Base-by-base conservation (phyloP, 495 filamentous ascomycete genomes). In the Cercophora newfieldiana region DNA sequence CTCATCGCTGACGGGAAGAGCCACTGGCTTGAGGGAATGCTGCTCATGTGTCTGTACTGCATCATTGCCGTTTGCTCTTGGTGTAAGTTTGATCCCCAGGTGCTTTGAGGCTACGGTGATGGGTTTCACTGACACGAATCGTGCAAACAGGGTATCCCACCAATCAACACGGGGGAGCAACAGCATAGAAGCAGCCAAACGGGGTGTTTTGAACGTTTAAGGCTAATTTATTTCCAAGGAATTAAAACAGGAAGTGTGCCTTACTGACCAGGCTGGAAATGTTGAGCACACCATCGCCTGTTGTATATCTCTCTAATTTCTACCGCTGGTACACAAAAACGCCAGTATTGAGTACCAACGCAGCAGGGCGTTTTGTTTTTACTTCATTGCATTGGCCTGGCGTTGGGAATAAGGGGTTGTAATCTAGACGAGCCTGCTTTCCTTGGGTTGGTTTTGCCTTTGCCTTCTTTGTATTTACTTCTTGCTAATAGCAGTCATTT, bases 11-110 rank as follows among this genome's bases (percentile, higher is more conserved):
- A 88, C 64, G 84, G 85, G 4, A 85, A 86, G 77, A 83, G 79
- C 53, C 80, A 84, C 63, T 89, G 88, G 82, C 84, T 95, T 0
- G 91, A 95, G 74, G 91, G 91, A 10, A 85, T 91, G 62, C 76
- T 93, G 37, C 72, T 94, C 57, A 85, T 89, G 66, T 90, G 87
- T 64, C 80, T 93, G 64, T 94, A 94, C 72, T 63, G 87, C 47
- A 91, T 93, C 66, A 91, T 94, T 68, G 88, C 88, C 55, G 79
- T 82, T 16, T 85, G 83, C 69, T 73, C 78, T 8, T 83, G 77
- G 73, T 83, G 81, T 83, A 80, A 79, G 80, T 80, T 25, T 56
- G 19, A 31, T 10, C n/a, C 30, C 25, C 30, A 7, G 2, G 4
- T 0, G 7, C 0, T 28, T 0, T 48, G 8, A 29, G 3, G 21